A percentile compares a stretch with the other conserved stretches of the same genome.
These are phyloP conservation scores for Vicia sativa DNA, from an alignment of 306 rosid species.

Conservation along the genomic window DNA sequence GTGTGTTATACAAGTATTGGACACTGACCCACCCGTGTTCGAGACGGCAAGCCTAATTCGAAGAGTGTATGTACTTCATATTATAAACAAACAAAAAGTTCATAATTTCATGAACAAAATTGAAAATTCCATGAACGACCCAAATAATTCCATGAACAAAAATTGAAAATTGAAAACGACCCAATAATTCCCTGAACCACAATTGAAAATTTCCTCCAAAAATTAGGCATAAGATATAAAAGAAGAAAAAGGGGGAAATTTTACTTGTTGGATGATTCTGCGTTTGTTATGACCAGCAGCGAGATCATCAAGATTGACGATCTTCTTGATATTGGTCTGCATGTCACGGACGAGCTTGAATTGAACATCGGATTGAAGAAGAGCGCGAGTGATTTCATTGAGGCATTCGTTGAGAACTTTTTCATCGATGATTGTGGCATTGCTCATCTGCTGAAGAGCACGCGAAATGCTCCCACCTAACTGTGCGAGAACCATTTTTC, in stretches of 20 bases:
- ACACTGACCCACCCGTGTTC: too few relatives aligned
- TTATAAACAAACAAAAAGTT: too few relatives aligned
- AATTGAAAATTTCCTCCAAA: background rate
- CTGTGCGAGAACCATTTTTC: slow-evolving; percentile 82
- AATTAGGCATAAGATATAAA: background rate
- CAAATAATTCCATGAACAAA: too few relatives aligned
- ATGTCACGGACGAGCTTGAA: slow-evolving; percentile 85
- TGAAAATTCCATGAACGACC: too few relatives aligned
- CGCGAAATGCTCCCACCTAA: slow-evolving; percentile 90
- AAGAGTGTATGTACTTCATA: too few relatives aligned
- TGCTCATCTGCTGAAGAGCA: slow-evolving; percentile 98
- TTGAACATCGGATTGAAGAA: slow-evolving; percentile 87
- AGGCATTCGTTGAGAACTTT: slow-evolving; percentile 84
- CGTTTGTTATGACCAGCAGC: slow-evolving; percentile 94
- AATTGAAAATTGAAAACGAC: background rate
- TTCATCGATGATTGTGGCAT: slow-evolving; percentile 87
- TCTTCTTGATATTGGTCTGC: slow-evolving; percentile 88
- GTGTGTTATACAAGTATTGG: too few relatives aligned
- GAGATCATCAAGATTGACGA: slow-evolving; percentile 81
- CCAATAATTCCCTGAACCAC: background rate
- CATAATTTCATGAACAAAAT: too few relatives aligned
- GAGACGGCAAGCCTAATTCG: too few relatives aligned
- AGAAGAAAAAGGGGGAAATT: too few relatives aligned
- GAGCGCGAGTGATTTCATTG: slow-evolving; percentile 92
- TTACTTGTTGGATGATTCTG: slow-evolving; percentile 83